phyloP scores from a whole-genome alignment of 2,329 filamentous ascomycete genomes.

The Trichoderma gracile region DNA sequence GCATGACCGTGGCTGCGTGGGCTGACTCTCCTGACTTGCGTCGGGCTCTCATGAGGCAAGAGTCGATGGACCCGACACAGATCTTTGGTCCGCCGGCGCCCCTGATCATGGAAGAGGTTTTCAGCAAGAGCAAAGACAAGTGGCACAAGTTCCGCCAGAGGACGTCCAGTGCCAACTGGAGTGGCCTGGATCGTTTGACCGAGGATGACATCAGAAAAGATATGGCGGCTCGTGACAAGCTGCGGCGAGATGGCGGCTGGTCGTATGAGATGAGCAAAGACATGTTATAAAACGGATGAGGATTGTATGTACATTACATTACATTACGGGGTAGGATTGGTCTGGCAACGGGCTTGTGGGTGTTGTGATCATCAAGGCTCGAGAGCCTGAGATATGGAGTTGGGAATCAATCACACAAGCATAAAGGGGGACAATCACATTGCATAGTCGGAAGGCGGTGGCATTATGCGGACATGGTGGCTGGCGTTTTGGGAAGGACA shows the following conservation, averaged over 20 bases:
- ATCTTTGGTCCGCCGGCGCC: slow-evolving; percentile 89
- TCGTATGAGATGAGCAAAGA: slow-evolving; percentile 62
- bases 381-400: slow-evolving; percentile 23
- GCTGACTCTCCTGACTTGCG: slow-evolving; percentile 83
- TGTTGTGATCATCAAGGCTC: slow-evolving; percentile 15
- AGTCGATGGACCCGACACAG: slow-evolving; percentile 77
- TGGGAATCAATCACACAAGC: slow-evolving; percentile 16
- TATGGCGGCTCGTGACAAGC: slow-evolving; percentile 72
- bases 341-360: not conserved
- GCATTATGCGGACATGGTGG: not conserved
- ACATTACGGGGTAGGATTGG: not conserved
- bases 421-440: slow-evolving; percentile 11
- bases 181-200: slow-evolving; percentile 75
- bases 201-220: slow-evolving; percentile 85
- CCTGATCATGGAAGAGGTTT: slow-evolving; percentile 95
- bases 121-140: slow-evolving; percentile 82
- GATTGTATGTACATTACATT: slow-evolving; percentile 10
- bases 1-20: slow-evolving; percentile 69
- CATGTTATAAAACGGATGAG: slow-evolving; percentile 39
- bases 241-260: slow-evolving; percentile 85
- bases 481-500: slow-evolving; percentile 22
- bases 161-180: slow-evolving; percentile 95
- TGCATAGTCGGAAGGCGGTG: slow-evolving; percentile 11
- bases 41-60: slow-evolving; percentile 74
- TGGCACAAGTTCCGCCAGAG: slow-evolving; percentile 86